Base-by-base conservation (phyloP, 768 basidiomycete genomes). In the Suillus ampliporus region DNA sequence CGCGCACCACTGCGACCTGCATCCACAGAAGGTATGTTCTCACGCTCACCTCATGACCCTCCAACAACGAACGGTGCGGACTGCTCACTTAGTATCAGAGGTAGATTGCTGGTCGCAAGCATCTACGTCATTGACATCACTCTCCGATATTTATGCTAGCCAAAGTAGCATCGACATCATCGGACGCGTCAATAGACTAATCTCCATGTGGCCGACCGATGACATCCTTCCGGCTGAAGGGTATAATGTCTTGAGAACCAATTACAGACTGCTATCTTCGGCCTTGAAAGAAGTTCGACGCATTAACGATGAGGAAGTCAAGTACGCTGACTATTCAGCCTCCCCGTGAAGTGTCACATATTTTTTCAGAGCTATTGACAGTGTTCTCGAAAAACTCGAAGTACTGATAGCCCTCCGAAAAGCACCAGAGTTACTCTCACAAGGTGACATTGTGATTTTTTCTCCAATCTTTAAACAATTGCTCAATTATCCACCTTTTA, bases 31-130 rank as follows among this genome's bases (percentile, higher is more conserved):
- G 92, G 92, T 89, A 73, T 62, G 73, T 74, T 79, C 67, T 57
- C 70, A 69, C 66, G 69, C 67, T 59, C 51, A 40, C 43, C 61
- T 58, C 50, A 52, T 47, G 6, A 19, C 5, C 38, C 23, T 23
- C 37, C 10, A 11, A 56, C 23, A 56, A 23, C 54, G 23, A 23
- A 53, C 10, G 15, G 35, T 61, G 28, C 59, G 57, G 60, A 57
- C 43, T n/a, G 50, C 61, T 40, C 23, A 40, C 38, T 56, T 56
- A 40, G 5, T 26, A 40, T 56, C 76, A 94, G 92, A 93, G 79
- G 77, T 91, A 65, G 86, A 90, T 60, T 89, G 82, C 69, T 94
- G 92, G 92, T 81, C 86, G 54, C 89, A 87, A 74, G 88, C 89
- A 38, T 80, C 85, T 35, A 77, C 81, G 59, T 85, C 89, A 38